A percentile compares a stretch with the other conserved stretches of the same genome.
These are phyloP conservation scores for Candida sithepensis DNA, from an alignment of 805 yeast species.

Conservation along the genomic window DNA sequence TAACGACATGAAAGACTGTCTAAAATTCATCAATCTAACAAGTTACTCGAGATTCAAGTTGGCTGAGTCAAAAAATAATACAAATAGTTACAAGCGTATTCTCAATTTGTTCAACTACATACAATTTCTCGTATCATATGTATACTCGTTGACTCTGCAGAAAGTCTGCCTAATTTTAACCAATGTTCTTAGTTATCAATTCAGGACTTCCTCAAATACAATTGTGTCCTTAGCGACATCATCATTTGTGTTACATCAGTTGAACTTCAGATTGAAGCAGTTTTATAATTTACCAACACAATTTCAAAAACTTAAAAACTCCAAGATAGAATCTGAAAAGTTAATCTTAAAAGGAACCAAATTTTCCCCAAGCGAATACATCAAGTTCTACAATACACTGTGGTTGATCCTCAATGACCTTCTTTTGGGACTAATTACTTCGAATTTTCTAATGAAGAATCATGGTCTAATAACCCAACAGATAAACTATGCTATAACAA, in stretches of 20 bases:
- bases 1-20: slow-evolving; percentile 23
- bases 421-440: slow-evolving; percentile 63
- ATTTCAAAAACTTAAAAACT: slow-evolving; percentile 47
- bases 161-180: slow-evolving; percentile 10
- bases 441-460: slow-evolving; percentile 37
- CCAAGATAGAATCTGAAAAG: slow-evolving; percentile 38
- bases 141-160: slow-evolving; percentile 10
- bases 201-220: slow-evolving; percentile 1
- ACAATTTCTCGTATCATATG: background rate
- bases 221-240: slow-evolving; percentile 4
- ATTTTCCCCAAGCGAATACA: slow-evolving; percentile 51
- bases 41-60: slow-evolving; percentile 25
- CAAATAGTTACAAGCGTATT: slow-evolving; percentile 3
- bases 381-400: slow-evolving; percentile 75
- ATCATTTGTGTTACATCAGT: slow-evolving; percentile 64
- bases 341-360: slow-evolving; percentile 37
- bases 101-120: slow-evolving; percentile 1
- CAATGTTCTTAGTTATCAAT: slow-evolving; percentile 12
- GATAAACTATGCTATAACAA: slow-evolving; percentile 26
- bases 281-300: slow-evolving; percentile 77
- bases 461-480: slow-evolving; percentile 11
- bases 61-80: background rate
- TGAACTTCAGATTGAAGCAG: slow-evolving; percentile 75
- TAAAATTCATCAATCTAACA: slow-evolving; percentile 30
- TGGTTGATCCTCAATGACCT: slow-evolving; percentile 88